Evolutionary conservation across 345 rosid genomes (phyloP), one percentile per base, ranked within the genome.

Genomic region (Dipteronia sinensis): DNA sequence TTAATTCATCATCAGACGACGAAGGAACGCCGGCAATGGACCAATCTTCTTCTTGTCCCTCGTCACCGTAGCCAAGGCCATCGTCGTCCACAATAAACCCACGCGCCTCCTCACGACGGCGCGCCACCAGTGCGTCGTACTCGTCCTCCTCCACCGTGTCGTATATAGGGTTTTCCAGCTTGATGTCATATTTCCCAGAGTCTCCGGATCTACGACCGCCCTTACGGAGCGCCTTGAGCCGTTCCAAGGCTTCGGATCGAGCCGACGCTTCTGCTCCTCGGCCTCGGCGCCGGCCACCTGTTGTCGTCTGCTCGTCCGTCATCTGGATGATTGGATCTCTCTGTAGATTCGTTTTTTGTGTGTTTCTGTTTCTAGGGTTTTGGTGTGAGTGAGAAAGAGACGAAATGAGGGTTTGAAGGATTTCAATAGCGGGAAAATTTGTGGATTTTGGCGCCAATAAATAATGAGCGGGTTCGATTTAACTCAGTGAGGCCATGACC

Each of bases 11-110:
- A 62, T 88, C 97, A 0, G 98, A 91, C 0, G 95, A 94, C 16
- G 67, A 84, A 73, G 86, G 83, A 29, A 89, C 71, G 16, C 88
- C 88, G 2, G 94, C 83, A 17, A 72, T 83, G n/a, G 93, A 78
- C 95, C 96, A 96, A 69, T 96, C 99, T 87, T 94, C 99, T 76
- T 96, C 99, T 64, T 89, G 89, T 2, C 97, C 99, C 51, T 91
- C 94, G 71, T 96, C 98, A 47, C 82, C 83, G 58, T 96, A 96
- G 6, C 99, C 99, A 2, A 92, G 82, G 61, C 87, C 94, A 9
- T 87, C 92, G 64, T 96, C 99, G 27, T 89, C 89, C 22, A 90
- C 97, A 20, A 96, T 91, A 76, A 96, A 96, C 15, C 88, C 90
- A 27, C 82, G 90, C 46, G 86, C 94, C 81, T 94, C 98, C 78